Evolutionary conservation across 2,329 filamentous ascomycete genomes (phyloP), one percentile per base, ranked within the genome.

Genomic region (Zymoseptoria brevis): DNA sequence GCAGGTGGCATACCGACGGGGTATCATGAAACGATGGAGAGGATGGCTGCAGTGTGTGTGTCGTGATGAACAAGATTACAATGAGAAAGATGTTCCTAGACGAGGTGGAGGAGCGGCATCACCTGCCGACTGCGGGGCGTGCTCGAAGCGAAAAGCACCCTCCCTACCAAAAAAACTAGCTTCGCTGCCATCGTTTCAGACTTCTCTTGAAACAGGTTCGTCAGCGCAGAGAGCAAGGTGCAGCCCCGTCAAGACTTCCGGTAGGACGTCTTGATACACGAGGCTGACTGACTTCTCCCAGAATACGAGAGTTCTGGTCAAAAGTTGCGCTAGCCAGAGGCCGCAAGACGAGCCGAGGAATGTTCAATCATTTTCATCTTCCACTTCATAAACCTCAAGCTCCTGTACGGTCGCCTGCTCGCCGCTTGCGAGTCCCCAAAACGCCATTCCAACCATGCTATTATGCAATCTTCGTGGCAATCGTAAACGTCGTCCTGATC

Each of bases 401-500:
- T 45, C 35, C 35, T 45, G 35, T 16, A 16, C 13, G 16, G 13
- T 45, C 13, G 35, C 35, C 35, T 45, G 35, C 6, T 11, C 16
- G 35, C 16, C 13, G 35, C 35, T 45, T 16, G 35, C 35, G 16
- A 45, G 35, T n/a, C 35, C 35, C 35, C 13, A 6, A 29, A 45
- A 45, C 35, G 35, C 35, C 35, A n/a, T 45, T 45, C 13, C 35
- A 45, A 45, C 16, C 35, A 19, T 57, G 56, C 56, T 53, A 53
- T 8, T 4, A 29, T 53, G 56, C 56, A 57, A n/a, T 52, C 50
- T 57, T 48, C 13, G 41, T 52, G 50, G 53, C 29, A 50, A 51
- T 22, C 55, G 9, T 53, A 53, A 55, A 45, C 5, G 13, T 45
- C 35, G 35, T 45, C 16, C 13, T 45, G 35, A 45, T 16, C 16